Conservation (phyloP, 208 protist genomes). For the Chromosphaera perkinsii region DNA sequence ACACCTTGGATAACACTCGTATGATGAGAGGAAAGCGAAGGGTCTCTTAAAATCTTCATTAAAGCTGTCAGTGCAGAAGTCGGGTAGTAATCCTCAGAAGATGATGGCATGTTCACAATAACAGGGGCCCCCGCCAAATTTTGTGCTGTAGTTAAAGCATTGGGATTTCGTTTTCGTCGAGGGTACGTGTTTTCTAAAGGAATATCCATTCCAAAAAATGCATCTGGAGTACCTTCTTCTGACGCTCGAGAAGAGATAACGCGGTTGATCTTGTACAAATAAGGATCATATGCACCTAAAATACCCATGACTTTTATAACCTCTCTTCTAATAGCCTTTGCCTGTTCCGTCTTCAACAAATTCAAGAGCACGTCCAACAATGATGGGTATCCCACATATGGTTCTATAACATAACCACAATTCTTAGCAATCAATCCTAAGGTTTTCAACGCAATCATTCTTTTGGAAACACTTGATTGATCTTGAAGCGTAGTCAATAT, state of each 20-base stretch:
- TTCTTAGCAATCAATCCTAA: constrained; percentile 58
- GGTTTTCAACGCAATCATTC: constrained; percentile 57
- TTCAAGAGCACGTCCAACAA: constrained; percentile 66
- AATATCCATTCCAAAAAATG: no score
- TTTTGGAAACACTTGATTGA: constrained; percentile 54
- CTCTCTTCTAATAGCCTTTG: constrained; percentile 59
- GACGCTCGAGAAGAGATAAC: not conserved
- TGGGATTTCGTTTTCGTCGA: no score
- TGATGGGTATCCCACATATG: constrained; percentile 62
- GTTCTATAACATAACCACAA: constrained; percentile 61
- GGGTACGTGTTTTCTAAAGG: no score
- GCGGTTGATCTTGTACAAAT: constrained; percentile 49
- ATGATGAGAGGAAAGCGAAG: constrained; percentile 63
- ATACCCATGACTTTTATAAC: constrained; percentile 75
- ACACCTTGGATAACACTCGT: constrained; percentile 63
- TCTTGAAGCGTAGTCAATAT: constrained; percentile 74
- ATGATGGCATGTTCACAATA: constrained; percentile 31
- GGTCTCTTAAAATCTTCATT: constrained; percentile 69
- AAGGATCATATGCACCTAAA: constrained; percentile 79
- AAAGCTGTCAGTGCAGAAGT: constrained; percentile 68
- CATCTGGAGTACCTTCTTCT: not conserved
- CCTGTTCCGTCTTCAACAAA: constrained; percentile 60
- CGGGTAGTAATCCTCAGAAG: constrained; percentile 70
- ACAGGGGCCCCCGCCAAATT: no score
- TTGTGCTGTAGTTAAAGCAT: no score